Conservation (phyloP, 345 rosid species). For the Rhodamnia argentea region DNA sequence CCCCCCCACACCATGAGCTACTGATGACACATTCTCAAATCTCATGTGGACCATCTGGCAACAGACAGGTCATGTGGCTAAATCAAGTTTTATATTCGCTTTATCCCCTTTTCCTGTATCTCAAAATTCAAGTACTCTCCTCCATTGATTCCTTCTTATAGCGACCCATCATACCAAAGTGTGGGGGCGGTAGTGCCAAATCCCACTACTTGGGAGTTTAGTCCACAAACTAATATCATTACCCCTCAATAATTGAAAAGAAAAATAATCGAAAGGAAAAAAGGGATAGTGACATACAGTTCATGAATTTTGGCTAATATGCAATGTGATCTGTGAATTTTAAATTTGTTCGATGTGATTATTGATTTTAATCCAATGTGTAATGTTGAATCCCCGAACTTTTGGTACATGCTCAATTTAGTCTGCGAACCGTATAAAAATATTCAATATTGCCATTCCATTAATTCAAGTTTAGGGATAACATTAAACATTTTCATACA, state of each 20-base stretch:
- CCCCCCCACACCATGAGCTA: not conserved
- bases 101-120: not conserved
- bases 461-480: too few relatives aligned
- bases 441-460: too few relatives aligned
- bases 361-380: too few relatives aligned
- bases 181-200: not conserved
- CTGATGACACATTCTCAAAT: not conserved
- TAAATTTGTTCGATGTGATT: too few relatives aligned
- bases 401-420: too few relatives aligned
- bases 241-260: not conserved
- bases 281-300: too few relatives aligned
- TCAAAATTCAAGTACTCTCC: not conserved
- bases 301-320: too few relatives aligned
- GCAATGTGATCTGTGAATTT: too few relatives aligned
- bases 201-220: not conserved
- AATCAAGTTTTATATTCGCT: not conserved
- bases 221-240: not conserved
- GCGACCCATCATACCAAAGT: not conserved
- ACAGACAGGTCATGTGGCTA: not conserved
- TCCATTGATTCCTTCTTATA: not conserved
- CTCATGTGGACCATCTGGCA: not conserved
- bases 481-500: too few relatives aligned
- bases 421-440: too few relatives aligned
- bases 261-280: not conserved
- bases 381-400: too few relatives aligned